Base-by-base conservation (phyloP, 2,329 filamentous ascomycete species). In the Xylariaceae sp. region DNA sequence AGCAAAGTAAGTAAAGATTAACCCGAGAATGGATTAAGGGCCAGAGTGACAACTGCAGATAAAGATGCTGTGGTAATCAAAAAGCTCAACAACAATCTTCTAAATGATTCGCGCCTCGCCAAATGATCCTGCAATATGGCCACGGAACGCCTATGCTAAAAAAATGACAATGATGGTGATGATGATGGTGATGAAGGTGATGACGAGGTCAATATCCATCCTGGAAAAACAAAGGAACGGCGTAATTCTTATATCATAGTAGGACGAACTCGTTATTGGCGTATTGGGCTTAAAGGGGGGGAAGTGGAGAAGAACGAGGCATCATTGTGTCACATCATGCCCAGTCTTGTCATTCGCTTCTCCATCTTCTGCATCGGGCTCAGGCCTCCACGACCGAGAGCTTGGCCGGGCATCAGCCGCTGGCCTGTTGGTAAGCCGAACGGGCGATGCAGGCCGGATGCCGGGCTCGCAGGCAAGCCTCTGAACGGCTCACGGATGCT, bases 271-370 rank as follows among this genome's bases (percentile, higher is more conserved):
- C 19, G 14, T 17, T 27, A 26, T 7, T 15, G 24, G 27, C 12
- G 15, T 29, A 26, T 17, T 32, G 31, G n/a, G 17, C 3, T 8
- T 23, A 16, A 14, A 19, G 14, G 23, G 17, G 29, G n/a, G 28
- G 9, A 24, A 15, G 15, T 27, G 19, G 3, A 11, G n/a, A 15
- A 9, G 6, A 9, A n/a, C 14, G 17, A 24, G 17, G 26, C 26
- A 14, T 13, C 16, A 13, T 15, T 16, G 17, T 24, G 35, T 50
- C 43, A 59, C 49, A 78, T 74, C 69, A 76, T 76, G 42, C 75
- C 74, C 36, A 79, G 56, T 45, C 76, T 67, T 43, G 76, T 80
- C 67, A 74, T 77, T 48, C 76, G 69, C 66, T 78, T 79, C 63
- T 78, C 75, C 74, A 79, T 76, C 47, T 63, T 65, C 34, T 71